Evolutionary conservation across 2,329 filamentous ascomycete genomes (phyloP).

Genomic region (Aureobasidium vineae): DNA sequence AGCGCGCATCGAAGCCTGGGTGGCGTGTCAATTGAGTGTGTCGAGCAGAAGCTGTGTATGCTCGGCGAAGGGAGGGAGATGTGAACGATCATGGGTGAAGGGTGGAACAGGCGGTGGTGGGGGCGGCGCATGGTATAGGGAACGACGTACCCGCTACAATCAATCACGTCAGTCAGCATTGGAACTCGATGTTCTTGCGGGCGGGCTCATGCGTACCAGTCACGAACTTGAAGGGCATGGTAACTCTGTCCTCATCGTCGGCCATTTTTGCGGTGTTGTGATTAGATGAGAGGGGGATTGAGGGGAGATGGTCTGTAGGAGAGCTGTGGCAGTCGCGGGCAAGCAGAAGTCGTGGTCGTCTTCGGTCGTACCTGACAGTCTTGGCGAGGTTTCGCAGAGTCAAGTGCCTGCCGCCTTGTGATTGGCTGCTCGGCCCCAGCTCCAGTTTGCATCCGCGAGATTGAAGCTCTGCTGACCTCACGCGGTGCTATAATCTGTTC

Average conservation of each 20-base stretch:
- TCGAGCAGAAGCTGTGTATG: background rate
- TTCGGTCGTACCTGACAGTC: slow-evolving; percentile 14
- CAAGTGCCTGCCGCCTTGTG: background rate
- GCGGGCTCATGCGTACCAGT: slow-evolving; percentile 68
- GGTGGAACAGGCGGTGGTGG: background rate
- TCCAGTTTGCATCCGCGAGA: slow-evolving; percentile 11
- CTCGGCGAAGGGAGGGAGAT: background rate
- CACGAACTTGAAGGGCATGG: slow-evolving; percentile 99
- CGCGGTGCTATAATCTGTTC: slow-evolving; percentile 1
- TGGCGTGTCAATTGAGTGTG: slow-evolving; percentile 22
- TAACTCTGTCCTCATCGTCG: slow-evolving; percentile 83
- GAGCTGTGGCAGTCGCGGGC: background rate
- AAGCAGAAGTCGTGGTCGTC: slow-evolving; percentile 20
- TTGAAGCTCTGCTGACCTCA: slow-evolving; percentile 22
- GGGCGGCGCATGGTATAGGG: slow-evolving; percentile 4
- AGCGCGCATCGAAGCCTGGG: slow-evolving; percentile 95
- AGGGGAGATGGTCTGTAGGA: slow-evolving; percentile 11
- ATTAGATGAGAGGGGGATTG: slow-evolving; percentile 21
- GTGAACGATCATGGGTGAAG: background rate
- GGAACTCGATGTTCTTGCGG: slow-evolving; percentile 35
- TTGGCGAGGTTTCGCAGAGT: slow-evolving; percentile 5
- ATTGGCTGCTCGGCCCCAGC: slow-evolving; percentile 20
- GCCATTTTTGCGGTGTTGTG: slow-evolving; percentile 69
- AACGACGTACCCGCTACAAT: slow-evolving; percentile 23
- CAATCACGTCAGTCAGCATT: slow-evolving; percentile 31